These are phyloP conservation scores for Nicotiana obtusifolia DNA, from an alignment of 257 asterid genomes.

Conservation along the genomic window DNA sequence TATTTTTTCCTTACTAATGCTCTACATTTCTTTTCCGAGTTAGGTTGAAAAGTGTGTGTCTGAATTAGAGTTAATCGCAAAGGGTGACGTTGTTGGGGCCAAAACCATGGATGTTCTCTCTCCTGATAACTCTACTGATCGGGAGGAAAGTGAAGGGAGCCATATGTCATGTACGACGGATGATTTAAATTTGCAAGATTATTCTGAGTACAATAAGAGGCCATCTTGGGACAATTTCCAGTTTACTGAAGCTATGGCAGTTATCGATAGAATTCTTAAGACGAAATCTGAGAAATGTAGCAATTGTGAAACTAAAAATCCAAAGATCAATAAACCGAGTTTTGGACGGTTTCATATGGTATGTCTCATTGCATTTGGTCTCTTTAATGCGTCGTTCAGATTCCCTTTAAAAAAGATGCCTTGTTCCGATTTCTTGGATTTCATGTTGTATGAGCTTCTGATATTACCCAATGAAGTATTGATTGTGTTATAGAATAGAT, in stretches of 20 bases:
- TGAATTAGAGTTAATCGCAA: constrained; percentile 48
- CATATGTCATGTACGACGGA: constrained; percentile 42
- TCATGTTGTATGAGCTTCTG: not conserved
- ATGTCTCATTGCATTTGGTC: constrained; percentile 21
- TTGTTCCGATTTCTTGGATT: not conserved
- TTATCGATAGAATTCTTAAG: constrained; percentile 56
- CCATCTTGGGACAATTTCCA: constrained; percentile 57
- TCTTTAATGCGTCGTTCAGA: not conserved
- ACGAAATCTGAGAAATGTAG: constrained; percentile 34
- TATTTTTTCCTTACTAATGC: not conserved
- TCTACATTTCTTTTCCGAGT: constrained; percentile 7
- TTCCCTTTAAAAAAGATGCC: not conserved
- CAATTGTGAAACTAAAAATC: constrained; percentile 43
- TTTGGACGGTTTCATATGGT: constrained; percentile 91
- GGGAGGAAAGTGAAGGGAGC: constrained; percentile 60
- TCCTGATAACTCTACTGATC: constrained; percentile 17
- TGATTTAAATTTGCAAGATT: constrained; percentile 26
- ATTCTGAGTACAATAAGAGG: constrained; percentile 22
- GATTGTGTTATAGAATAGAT: not conserved
- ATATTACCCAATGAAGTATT: not conserved
- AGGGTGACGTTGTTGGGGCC: constrained; percentile 71
- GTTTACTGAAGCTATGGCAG: constrained; percentile 70
- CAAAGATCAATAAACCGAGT: constrained; percentile 64
- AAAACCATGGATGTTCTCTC: constrained; percentile 30
- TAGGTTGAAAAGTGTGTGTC: constrained; percentile 57